Percentiles rank a stretch among this genome's conserved stretches.
Conservation (phyloP, 495 filamentous ascomycete genomes). For the Penicillium antarcticum region DNA sequence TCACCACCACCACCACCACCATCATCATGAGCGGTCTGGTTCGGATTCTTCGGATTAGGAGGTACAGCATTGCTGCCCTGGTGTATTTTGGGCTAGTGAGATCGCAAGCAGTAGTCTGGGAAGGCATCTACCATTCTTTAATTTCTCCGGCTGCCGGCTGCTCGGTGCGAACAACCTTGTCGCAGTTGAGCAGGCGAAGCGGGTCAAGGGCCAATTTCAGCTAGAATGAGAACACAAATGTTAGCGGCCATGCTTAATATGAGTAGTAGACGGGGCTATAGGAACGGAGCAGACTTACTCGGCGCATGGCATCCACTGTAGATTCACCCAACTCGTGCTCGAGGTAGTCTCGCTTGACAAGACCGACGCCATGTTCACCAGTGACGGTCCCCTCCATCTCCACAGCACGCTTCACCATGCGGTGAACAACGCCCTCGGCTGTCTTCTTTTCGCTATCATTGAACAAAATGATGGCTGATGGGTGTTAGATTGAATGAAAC, state of each 20-base stretch:
- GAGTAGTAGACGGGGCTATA: background rate
- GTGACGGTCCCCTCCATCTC: slow-evolving; percentile 65
- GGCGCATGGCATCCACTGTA: slow-evolving; percentile 62
- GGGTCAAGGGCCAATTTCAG: slow-evolving; percentile 66
- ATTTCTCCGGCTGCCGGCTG: slow-evolving; percentile 35
- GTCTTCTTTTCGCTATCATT: slow-evolving; percentile 50
- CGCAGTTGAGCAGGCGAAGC: slow-evolving; percentile 62
- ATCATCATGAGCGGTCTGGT: slow-evolving; percentile 16
- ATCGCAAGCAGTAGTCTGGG: background rate
- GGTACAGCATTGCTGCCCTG: background rate
- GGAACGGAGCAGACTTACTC: slow-evolving; percentile 38
- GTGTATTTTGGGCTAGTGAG: background rate
- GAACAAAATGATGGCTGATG: slow-evolving; percentile 53
- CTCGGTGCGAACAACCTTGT: slow-evolving; percentile 59
- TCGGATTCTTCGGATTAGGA: slow-evolving; percentile 24
- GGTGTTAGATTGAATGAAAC: background rate
- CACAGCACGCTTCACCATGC: slow-evolving; percentile 60
- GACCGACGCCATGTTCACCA: slow-evolving; percentile 61
- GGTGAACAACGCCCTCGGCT: slow-evolving; percentile 51
- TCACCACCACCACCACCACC: slow-evolving; percentile 40
- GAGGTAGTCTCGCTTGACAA: slow-evolving; percentile 61
- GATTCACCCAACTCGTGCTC: slow-evolving; percentile 51
- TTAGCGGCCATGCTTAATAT: slow-evolving; percentile 6
- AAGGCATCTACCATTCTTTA: slow-evolving; percentile 35
- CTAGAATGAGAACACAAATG: slow-evolving; percentile 27